Percentiles rank a stretch among this genome's conserved stretches.
phyloP scores from a whole-genome alignment of 225 moss, liverwort and hornwort genomes.

The Asterella californica region DNA sequence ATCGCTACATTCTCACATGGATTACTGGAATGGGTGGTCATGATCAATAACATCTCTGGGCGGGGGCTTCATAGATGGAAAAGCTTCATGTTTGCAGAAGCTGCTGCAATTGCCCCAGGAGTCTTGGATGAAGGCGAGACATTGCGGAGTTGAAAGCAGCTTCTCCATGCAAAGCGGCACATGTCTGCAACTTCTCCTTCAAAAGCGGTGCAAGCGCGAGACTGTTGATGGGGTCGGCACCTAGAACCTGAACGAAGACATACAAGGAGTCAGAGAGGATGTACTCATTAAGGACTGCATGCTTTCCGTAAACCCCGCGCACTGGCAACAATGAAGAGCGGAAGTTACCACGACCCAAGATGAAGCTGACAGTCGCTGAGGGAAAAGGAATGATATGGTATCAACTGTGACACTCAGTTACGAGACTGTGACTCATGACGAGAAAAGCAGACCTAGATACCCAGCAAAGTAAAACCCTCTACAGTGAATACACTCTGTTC shows the following conservation, averaged over 20 bases:
- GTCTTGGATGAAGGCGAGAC: slow-evolving; percentile 85
- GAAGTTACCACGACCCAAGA: not conserved
- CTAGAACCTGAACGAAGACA: slow-evolving; percentile 55
- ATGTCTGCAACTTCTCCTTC: slow-evolving; percentile 91
- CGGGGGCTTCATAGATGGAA: not conserved
- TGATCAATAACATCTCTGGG: slow-evolving; percentile 3
- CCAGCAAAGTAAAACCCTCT: no score
- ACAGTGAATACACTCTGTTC: no score
- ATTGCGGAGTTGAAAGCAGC: slow-evolving; percentile 87
- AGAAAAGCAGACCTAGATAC: no score
- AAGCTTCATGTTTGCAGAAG: slow-evolving; percentile 69
- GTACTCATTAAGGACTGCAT: not conserved
- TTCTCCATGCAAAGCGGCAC: slow-evolving; percentile 93
- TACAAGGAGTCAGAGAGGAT: not conserved
- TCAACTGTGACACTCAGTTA: no score
- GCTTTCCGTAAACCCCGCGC: not conserved
- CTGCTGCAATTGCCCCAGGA: slow-evolving; percentile 86
- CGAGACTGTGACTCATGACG: no score
- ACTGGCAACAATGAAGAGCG: not conserved
- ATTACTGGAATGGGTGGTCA: slow-evolving; percentile 16
- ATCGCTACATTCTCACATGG: slow-evolving; percentile 18
- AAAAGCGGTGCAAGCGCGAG: slow-evolving; percentile 77
- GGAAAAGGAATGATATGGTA: no score
- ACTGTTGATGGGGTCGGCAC: slow-evolving; percentile 91
- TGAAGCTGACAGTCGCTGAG: not conserved